Conservation (phyloP, 257 asterid genomes). For the Solanum peruvianum region DNA sequence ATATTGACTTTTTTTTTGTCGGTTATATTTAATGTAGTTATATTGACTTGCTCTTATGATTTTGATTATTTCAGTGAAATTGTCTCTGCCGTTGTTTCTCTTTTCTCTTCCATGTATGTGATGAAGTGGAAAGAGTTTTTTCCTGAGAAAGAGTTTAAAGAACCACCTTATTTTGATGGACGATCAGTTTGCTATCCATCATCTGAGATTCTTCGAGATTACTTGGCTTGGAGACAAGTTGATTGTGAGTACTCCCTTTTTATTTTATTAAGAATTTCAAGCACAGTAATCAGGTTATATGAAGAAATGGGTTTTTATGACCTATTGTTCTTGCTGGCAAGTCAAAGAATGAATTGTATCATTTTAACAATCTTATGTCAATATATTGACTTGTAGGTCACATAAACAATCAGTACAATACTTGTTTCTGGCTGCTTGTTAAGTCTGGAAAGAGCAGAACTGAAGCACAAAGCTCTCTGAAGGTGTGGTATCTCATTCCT, state of each 20-base stretch:
- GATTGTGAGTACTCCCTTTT: constrained; percentile 47
- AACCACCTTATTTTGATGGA: constrained; percentile 68
- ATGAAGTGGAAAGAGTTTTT: constrained; percentile 64
- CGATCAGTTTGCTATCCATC: constrained; percentile 88
- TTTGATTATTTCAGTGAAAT: constrained; percentile 36
- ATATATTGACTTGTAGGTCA: constrained; percentile 47
- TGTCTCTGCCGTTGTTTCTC: constrained; percentile 58
- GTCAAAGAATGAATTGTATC: not conserved
- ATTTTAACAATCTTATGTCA: not conserved
- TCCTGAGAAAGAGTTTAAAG: constrained; percentile 43
- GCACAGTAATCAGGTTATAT: not conserved
- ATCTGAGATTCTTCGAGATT: constrained; percentile 51
- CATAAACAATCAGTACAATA: constrained; percentile 83
- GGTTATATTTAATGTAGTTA: not conserved
- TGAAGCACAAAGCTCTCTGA: constrained; percentile 57
- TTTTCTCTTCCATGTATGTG: constrained; percentile 58
- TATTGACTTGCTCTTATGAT: not conserved
- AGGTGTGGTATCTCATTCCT: constrained; percentile 24
- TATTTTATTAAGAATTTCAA: not conserved
- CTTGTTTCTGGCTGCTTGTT: constrained; percentile 95
- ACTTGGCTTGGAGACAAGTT: constrained; percentile 93
- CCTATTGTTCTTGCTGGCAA: not conserved
- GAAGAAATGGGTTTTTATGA: not conserved
- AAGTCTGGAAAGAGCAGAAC: constrained; percentile 72
- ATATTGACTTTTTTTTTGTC: not conserved